Evolutionary conservation across 805 yeast genomes (phyloP), one percentile per base, ranked within the genome.

Genomic region (Pichia occidentalis): DNA sequence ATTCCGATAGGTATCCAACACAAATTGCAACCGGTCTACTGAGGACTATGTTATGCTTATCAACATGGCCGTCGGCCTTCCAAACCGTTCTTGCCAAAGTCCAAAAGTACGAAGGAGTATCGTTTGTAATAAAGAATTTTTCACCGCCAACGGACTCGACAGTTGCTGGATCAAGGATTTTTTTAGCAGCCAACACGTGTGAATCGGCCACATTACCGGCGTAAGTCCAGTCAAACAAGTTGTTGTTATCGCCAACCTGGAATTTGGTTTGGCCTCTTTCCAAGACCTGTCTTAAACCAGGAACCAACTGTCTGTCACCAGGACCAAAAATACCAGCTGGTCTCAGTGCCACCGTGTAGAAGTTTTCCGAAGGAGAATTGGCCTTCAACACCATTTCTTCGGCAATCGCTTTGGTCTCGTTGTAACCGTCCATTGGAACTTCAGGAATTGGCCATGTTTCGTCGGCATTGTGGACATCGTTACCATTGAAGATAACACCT

Each of bases 261-360:
- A 85, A 85, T 59, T 83, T 83, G 17, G 92, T 81, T 60, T 90
- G 96, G 7, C 95, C 95, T 38, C 75, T 64, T 42, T 72, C 71
- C 3, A 95, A 87, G 30, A 85, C 95, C 12, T 71, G 71, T 54
- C 95, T 76, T 42, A 92, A 67, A 3, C 95, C 95, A 10, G 98
- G 98, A 32, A 92, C 92, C 53, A 92, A 65, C 59, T 92, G 99
- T 44, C 98, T 76, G 59, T 92, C 98, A 30, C 98, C 97, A 5
- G 97, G 98, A 5, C 98, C 99, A 65, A 92, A 92, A 33, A 92
- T 87, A 27, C 98, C 99, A 1, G 98, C 96, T 1, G 98, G 98
- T 46, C 99, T 75, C 34, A 92, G 62, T 2, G 96, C 92, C 25
- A 85, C 82, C 0, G 98, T 92, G 34, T 71, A 63, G 47, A 88